These are phyloP conservation scores for Ascochyta viciae-villosae DNA, from an alignment of 2,329 filamentous ascomycete species.

Conservation along the genomic window DNA sequence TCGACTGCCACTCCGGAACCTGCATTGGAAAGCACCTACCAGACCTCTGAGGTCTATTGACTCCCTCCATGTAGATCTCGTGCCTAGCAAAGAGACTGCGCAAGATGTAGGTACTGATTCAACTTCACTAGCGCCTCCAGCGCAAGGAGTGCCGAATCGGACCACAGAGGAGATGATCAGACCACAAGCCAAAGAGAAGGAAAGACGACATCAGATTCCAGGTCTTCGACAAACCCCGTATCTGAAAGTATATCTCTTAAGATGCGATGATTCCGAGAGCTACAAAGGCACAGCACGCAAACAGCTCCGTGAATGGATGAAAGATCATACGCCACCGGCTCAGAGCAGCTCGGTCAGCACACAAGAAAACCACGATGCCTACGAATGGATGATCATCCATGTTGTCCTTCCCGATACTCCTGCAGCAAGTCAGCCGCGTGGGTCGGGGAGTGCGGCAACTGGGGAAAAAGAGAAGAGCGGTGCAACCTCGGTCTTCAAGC, in stretches of 20 bases:
- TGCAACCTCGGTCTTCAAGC: constrained; percentile 75
- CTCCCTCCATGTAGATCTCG: constrained; percentile 86
- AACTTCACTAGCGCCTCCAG: constrained; percentile 28
- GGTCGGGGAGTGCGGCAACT: constrained; percentile 56
- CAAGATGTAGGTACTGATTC: constrained; percentile 46
- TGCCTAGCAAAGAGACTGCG: constrained; percentile 64
- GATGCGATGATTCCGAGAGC: constrained; percentile 93
- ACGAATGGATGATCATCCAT: constrained; percentile 93
- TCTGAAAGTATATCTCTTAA: constrained; percentile 84
- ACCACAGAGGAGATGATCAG: constrained; percentile 38
- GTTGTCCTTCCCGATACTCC: constrained; percentile 87
- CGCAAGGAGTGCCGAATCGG: constrained; percentile 26
- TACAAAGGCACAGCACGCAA: constrained; percentile 84
- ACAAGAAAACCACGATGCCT: constrained; percentile 94
- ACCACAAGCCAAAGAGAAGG: constrained; percentile 46
- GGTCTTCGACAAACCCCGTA: constrained; percentile 93
- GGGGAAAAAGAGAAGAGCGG: constrained; percentile 71
- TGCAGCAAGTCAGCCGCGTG: constrained; percentile 78
- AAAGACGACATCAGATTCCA: constrained; percentile 90
- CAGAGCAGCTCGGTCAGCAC: constrained; percentile 65
- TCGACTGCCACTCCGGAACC: constrained; percentile 83
- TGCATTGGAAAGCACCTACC: constrained; percentile 96
- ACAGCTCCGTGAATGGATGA: constrained; percentile 90
- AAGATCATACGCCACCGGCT: constrained; percentile 67
- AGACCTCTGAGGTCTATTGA: constrained; percentile 92